Percentiles rank a stretch among this genome's conserved stretches.
phyloP scores from a whole-genome alignment of 371 early-diverging fungal species.

The Mortierella sp. region DNA sequence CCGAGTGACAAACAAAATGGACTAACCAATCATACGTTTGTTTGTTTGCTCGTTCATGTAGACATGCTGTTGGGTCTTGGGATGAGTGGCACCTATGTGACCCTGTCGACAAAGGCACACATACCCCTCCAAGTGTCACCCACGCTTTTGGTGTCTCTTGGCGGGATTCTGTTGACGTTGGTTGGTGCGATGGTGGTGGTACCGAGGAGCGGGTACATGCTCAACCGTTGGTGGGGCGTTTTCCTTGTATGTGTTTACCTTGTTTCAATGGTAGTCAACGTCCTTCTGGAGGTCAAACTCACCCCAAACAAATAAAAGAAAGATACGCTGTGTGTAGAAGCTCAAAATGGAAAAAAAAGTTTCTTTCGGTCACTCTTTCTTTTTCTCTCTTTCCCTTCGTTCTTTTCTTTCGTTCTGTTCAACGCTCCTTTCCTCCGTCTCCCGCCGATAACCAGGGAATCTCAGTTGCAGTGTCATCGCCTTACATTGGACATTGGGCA shows the following conservation, averaged over 20 bases:
- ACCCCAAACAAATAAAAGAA: neutral
- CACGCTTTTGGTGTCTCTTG: slow-evolving; percentile 67
- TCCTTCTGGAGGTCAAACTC: slow-evolving; percentile 62
- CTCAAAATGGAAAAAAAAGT: neutral
- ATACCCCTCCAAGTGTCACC: slow-evolving; percentile 65
- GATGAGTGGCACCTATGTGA: slow-evolving; percentile 73
- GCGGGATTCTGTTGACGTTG: slow-evolving; percentile 64
- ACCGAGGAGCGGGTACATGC: slow-evolving; percentile 66
- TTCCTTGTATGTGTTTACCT: slow-evolving; percentile 66
- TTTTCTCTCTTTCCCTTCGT: neutral
- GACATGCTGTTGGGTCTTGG: slow-evolving; percentile 85
- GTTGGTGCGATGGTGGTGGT: slow-evolving; percentile 64
- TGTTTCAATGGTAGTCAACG: slow-evolving; percentile 64
- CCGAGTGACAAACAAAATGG: neutral
- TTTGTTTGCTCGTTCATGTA: slow-evolving; percentile 22
- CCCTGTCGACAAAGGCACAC: slow-evolving; percentile 59
- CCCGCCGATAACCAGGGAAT: neutral
- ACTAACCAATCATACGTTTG: too few relatives aligned
- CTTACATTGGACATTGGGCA: neutral
- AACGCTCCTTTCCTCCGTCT: neutral
- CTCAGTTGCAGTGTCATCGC: neutral
- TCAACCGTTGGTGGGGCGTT: slow-evolving; percentile 66
- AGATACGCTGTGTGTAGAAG: neutral
- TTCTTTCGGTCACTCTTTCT: neutral
- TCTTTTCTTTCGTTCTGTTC: neutral